Conservation (phyloP, 352 stramenopile genomes). For the Globisporangium irregulare region DNA sequence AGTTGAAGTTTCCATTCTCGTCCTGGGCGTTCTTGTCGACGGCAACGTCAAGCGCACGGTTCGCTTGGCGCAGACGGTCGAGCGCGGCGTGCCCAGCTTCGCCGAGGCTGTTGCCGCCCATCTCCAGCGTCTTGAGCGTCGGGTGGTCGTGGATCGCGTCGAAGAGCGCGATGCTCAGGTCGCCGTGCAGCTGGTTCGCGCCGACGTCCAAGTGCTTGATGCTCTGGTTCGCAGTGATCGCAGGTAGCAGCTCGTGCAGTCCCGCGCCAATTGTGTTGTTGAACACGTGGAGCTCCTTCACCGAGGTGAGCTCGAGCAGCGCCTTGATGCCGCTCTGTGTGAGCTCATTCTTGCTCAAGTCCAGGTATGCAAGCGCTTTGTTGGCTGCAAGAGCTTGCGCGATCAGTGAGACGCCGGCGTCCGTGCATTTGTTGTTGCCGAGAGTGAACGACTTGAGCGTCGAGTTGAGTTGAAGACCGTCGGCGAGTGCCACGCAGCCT, state of each 20-base stretch:
- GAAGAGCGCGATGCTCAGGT: constrained; percentile 59
- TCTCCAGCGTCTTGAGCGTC: constrained; percentile 76
- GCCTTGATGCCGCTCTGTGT: constrained; percentile 40
- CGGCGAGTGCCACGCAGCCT: constrained; percentile 34
- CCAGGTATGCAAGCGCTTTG: constrained; percentile 45
- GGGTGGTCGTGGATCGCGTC: constrained; percentile 56
- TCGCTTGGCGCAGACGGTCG: constrained; percentile 52
- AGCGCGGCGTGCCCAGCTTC: constrained; percentile 62
- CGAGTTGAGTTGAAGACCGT: constrained; percentile 46
- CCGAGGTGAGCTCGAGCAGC: constrained; percentile 36
- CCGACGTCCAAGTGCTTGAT: constrained; percentile 67
- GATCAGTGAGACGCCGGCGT: constrained; percentile 43
- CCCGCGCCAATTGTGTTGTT: constrained; percentile 68
- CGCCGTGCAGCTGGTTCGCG: constrained; percentile 66
- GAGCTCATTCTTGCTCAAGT: constrained; percentile 71
- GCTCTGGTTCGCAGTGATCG: constrained; percentile 44
- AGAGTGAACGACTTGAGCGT: constrained; percentile 45
- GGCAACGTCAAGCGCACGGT: constrained; percentile 63
- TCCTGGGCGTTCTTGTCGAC: constrained; percentile 79
- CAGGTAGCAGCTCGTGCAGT: constrained; percentile 45
- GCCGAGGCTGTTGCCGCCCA: constrained; percentile 80
- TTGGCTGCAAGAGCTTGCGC: constrained; percentile 34
- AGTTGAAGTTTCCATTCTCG: constrained; percentile 54
- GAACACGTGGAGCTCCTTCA: constrained; percentile 72
- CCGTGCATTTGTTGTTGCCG: constrained; percentile 55